Conservation (phyloP, 768 basidiomycete genomes). For the Serpula lacrymans region DNA sequence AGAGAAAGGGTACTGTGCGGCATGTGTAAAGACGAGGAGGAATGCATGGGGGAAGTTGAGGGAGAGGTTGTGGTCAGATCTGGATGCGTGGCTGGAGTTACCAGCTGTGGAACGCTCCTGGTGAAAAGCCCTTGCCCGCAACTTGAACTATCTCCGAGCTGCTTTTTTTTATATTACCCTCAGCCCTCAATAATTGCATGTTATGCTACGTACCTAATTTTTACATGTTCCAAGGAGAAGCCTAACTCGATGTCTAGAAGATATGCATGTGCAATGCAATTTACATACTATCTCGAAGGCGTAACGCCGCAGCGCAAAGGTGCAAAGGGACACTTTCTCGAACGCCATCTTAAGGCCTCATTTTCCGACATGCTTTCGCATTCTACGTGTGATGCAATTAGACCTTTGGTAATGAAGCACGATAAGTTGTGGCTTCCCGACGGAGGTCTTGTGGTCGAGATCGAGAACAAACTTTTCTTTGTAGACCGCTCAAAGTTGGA, state of each 20-base stretch:
- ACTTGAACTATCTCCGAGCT: neutral
- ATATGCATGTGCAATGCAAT: too few species aligned
- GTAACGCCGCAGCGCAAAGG: too few species aligned
- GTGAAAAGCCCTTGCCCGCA: neutral
- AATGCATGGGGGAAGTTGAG: slow-evolving; percentile 26
- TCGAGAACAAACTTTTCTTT: too few species aligned
- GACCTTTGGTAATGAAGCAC: too few species aligned
- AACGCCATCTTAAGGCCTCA: too few species aligned
- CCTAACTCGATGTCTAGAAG: neutral
- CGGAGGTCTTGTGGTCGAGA: too few species aligned
- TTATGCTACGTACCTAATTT: neutral
- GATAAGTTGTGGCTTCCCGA: too few species aligned
- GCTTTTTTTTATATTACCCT: neutral
- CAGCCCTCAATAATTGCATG: neutral
- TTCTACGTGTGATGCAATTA: too few species aligned
- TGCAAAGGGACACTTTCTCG: too few species aligned
- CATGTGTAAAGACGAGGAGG: slow-evolving; percentile 26
- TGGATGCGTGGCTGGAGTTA: slow-evolving; percentile 26
- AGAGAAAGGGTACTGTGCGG: slow-evolving; percentile 31
- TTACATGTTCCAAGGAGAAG: neutral
- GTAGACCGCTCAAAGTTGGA: too few species aligned
- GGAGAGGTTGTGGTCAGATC: slow-evolving; percentile 28
- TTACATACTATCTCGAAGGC: too few species aligned
- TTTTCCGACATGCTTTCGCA: too few species aligned
- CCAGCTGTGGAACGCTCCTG: neutral